Base-by-base conservation (phyloP, 139 green algal species). In the Spirogloea muscicola region DNA sequence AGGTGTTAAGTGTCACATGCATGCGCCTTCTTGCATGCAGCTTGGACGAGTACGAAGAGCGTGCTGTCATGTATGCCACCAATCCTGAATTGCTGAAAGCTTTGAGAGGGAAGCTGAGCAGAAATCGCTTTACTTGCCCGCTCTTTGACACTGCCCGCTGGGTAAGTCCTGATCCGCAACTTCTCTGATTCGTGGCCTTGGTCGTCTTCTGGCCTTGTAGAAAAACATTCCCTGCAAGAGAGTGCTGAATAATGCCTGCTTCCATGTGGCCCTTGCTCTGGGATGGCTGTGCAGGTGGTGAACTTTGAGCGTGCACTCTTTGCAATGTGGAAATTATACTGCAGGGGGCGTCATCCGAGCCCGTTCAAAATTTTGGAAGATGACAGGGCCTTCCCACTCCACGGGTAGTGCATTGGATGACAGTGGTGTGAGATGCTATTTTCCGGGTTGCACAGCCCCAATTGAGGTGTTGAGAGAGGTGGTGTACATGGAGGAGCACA, bases 241-340 rank as follows among this genome's bases (percentile, higher is more conserved):
- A 74, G 13, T 74, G 7, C 74, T 16, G 10, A 72, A 68, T 72
- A 10, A 68, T 57, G 48, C 48, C 64, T 72, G 61, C 29, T 49
- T 10, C 10, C 29, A 27, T 10, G 10, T 64, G 10, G 55, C 36
- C 29, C 10, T 64, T 13, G 16, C 39, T 9, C 10, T 40, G 9
- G 29, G 10, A 49, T 13, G 55, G 9, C 9, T 49, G 18, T 16
- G 16, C 65, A 74, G 65, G 65, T 74, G 13, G 6, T 57, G 1
- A 83, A 95, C 57, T 68, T 96, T 29, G 90, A 96, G 79, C 76
- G 74, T n/a, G 72, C 88, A 18, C 82, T 88, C 43, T 69, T 89
- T 6, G 68, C 84, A 25, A 94, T 96, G 90, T 96, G 91, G 91
- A 79, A 88, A 33, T 88, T 95, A 41, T 88, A 95, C 75, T 85